phyloP scores from a whole-genome alignment of 1,284 basidiomycete genomes.

The Ganoderma sinense region DNA sequence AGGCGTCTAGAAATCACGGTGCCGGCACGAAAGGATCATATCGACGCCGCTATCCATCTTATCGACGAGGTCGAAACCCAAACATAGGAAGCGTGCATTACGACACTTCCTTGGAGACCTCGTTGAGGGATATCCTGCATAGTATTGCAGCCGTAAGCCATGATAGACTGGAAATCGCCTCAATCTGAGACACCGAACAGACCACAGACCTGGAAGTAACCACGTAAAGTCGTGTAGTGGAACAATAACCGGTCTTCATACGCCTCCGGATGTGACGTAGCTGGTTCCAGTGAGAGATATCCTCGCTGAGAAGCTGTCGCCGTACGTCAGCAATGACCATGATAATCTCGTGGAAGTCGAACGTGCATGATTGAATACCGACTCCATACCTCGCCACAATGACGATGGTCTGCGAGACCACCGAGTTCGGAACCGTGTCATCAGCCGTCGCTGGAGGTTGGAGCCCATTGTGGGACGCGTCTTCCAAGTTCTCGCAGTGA shows the following conservation, averaged over 20 bases:
- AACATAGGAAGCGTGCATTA: not conserved
- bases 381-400: not conserved
- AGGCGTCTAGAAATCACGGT: not conserved
- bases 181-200: not conserved
- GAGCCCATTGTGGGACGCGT: not conserved
- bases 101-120: not conserved
- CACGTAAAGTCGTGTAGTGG: not conserved
- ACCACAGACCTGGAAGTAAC: not conserved
- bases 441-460: not conserved
- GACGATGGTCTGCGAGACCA: not conserved
- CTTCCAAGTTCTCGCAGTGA: not conserved
- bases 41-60: not conserved
- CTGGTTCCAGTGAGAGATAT: not conserved
- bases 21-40: not conserved
- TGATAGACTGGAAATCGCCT: not conserved
- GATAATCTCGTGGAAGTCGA: not conserved
- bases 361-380: not conserved
- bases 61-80: not conserved
- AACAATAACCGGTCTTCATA: not conserved
- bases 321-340: not conserved
- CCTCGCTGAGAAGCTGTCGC: not conserved
- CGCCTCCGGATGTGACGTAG: not conserved
- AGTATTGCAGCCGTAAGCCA: not conserved
- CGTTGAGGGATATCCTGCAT: not conserved
- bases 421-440: not conserved